phyloP scores from a whole-genome alignment of 106 monocot genomes.

The Dactylorhiza incarnata region DNA sequence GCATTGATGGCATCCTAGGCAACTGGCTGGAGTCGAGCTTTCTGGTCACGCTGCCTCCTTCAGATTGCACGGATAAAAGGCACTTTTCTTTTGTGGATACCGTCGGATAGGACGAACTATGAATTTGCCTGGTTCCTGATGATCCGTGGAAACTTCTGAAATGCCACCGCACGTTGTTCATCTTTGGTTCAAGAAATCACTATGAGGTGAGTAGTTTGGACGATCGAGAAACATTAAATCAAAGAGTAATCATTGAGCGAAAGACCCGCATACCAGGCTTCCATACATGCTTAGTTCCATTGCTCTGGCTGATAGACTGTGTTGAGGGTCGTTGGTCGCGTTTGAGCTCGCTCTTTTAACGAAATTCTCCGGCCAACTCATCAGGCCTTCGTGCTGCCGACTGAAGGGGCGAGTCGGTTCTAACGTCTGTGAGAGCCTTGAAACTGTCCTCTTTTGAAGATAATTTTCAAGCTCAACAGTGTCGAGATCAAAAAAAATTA shows the following conservation, averaged over 20 bases:
- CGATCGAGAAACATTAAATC: background rate
- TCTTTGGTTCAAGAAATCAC: conserved; percentile 24
- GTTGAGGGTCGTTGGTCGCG: conserved; percentile 19
- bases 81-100: conserved; percentile 27
- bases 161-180: conserved; percentile 26
- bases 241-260: background rate
- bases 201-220: background rate
- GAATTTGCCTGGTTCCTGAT: conserved; percentile 3
- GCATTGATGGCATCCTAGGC: conserved; percentile 6
- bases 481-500: conserved; percentile 63
- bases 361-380: conserved; percentile 90
- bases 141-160: conserved; percentile 17
- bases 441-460: conserved; percentile 25
- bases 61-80: conserved; percentile 56
- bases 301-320: conserved; percentile 64
- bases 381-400: conserved; percentile 55
- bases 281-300: conserved; percentile 88
- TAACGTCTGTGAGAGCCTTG: conserved; percentile 26
- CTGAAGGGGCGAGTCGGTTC: conserved; percentile 32
- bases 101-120: conserved; percentile 45
- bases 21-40: conserved; percentile 18
- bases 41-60: conserved; percentile 38
- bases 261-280: conserved; percentile 48
- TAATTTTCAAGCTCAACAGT: conserved; percentile 26
- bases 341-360: conserved; percentile 23